These are phyloP conservation scores for Pseudonitzschia pungens DNA, from an alignment of 108 stramenopile genomes.

Conservation along the genomic window DNA sequence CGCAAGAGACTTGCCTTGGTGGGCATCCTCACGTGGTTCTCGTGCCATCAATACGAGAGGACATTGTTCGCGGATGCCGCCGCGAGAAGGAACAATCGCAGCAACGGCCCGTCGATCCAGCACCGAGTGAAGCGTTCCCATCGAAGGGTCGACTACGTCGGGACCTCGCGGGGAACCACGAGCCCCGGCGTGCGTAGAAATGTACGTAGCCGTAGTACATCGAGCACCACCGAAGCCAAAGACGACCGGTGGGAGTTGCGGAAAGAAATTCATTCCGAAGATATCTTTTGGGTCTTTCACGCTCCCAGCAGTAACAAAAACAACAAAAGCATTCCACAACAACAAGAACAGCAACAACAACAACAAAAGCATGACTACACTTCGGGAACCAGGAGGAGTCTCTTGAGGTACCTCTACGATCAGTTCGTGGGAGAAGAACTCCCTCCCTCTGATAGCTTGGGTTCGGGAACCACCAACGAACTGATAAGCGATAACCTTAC, in stretches of 20 bases:
- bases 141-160: constrained; percentile 15
- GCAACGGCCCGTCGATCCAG: constrained; percentile 16
- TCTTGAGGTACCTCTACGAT: constrained; percentile 24
- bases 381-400: constrained; percentile 5
- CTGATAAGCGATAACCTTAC: constrained; percentile 9
- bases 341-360: constrained; percentile 15
- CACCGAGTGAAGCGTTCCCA: constrained; percentile 19
- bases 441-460: neutral
- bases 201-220: constrained; percentile 1
- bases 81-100: constrained; percentile 4
- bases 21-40: constrained; percentile 19
- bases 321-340: neutral
- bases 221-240: neutral
- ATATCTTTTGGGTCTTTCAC: neutral
- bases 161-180: neutral
- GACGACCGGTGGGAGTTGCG: constrained; percentile 8
- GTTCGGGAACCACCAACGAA: neutral
- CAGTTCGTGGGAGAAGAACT: constrained; percentile 29
- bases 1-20: constrained; percentile 14
- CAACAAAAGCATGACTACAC: neutral
- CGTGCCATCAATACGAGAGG: neutral
- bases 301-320: neutral
- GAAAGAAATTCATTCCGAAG: constrained; percentile 5
- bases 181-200: neutral
- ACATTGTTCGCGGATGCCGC: neutral